A percentile compares a stretch with the other conserved stretches of the same genome.
Evolutionary conservation across 2,329 filamentous ascomycete species (phyloP).

Genomic region (Botrytis fabae): DNA sequence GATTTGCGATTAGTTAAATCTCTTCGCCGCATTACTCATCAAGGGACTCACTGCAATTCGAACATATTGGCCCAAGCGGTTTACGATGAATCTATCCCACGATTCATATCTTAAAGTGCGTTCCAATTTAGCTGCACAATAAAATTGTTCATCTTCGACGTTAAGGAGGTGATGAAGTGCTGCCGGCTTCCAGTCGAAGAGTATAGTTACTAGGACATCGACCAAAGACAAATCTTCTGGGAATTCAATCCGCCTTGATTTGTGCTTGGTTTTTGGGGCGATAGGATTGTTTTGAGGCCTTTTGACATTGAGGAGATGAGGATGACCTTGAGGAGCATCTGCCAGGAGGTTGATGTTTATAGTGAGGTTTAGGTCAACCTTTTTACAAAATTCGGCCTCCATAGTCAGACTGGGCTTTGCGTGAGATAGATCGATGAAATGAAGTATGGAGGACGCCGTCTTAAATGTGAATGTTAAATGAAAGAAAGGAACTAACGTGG

Average conservation of each 20-base stretch:
- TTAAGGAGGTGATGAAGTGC: slow-evolving; percentile 5
- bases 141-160: neutral
- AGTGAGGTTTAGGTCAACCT: neutral
- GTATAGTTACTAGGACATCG: neutral
- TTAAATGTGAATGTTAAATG: neutral
- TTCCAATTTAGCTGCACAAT: neutral
- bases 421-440: neutral
- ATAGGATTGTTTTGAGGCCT: neutral
- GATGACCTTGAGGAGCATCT: neutral
- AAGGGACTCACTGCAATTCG: neutral
- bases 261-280: fast-evolving
- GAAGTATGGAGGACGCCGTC: neutral
- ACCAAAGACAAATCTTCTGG: neutral
- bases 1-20: neutral
- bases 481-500: neutral
- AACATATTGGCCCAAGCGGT: neutral
- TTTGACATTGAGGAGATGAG: neutral
- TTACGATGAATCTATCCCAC: neutral
- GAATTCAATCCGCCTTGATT: neutral
- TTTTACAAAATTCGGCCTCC: neutral
- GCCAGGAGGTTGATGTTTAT: neutral
- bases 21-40: neutral
- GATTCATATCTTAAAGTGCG: fast-evolving
- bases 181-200: neutral
- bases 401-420: neutral